Evolutionary conservation across 2,329 filamentous ascomycete species (phyloP).

Genomic region (Aspergillus vadensis): DNA sequence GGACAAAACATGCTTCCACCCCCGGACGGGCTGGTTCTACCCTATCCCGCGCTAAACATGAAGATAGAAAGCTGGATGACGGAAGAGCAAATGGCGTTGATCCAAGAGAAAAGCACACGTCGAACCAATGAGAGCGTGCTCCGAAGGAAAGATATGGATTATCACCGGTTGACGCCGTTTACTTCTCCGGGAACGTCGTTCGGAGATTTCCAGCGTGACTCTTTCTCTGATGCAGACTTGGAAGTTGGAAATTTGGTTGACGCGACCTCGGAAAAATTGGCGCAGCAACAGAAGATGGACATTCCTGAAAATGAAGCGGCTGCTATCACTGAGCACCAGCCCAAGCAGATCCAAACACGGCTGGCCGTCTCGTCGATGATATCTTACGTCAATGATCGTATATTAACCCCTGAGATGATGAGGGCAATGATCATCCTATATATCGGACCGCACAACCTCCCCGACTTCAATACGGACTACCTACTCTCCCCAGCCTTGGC

Average conservation of each 20-base stretch:
- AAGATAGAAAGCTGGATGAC: slow-evolving; percentile 99
- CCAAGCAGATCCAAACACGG: slow-evolving; percentile 69
- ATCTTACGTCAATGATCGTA: slow-evolving; percentile 94
- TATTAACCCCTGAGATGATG: slow-evolving; percentile 97
- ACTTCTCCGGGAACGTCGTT: slow-evolving; percentile 79
- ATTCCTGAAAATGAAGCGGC: slow-evolving; percentile 41
- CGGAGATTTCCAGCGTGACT: slow-evolving; percentile 53
- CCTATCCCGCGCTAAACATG: slow-evolving; percentile 92
- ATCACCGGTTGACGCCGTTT: slow-evolving; percentile 72
- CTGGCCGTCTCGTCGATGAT: slow-evolving; percentile 96
- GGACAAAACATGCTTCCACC: slow-evolving; percentile 64
- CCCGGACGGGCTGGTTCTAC: slow-evolving; percentile 78
- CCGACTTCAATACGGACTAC: slow-evolving; percentile 90
- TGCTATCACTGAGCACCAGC: slow-evolving; percentile 40
- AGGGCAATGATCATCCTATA: slow-evolving; percentile 98
- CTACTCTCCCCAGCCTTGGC: slow-evolving; percentile 87
- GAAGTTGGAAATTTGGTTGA: slow-evolving; percentile 24
- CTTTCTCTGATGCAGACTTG: slow-evolving; percentile 18
- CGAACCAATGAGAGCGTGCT: slow-evolving; percentile 78
- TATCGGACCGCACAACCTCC: slow-evolving; percentile 87
- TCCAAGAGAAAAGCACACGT: slow-evolving; percentile 77
- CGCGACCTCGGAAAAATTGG: slow-evolving; percentile 26
- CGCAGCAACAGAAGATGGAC: slow-evolving; percentile 32
- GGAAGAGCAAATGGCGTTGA: slow-evolving; percentile 93
- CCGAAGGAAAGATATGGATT: slow-evolving; percentile 83